phyloP scores from a whole-genome alignment of 2,329 filamentous ascomycete species.

The Pseudocercospora macadamiae region DNA sequence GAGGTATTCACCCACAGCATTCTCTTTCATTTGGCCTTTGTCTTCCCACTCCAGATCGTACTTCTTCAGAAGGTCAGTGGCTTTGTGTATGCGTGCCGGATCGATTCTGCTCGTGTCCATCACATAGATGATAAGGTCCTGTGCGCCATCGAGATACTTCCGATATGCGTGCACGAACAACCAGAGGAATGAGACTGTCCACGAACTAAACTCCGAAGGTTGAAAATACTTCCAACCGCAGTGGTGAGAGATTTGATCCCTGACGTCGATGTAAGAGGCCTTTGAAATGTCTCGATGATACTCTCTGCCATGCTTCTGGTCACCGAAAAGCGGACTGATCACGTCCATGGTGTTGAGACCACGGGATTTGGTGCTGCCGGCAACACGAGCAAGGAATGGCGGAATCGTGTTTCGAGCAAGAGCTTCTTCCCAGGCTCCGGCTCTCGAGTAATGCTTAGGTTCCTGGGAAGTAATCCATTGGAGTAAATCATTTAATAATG shows the following conservation, averaged over 20 bases:
- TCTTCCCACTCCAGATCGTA: not conserved
- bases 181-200: constrained; percentile 15
- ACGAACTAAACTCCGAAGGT: constrained; percentile 19
- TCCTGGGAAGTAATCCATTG: not conserved
- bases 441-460: not conserved
- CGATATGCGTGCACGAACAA: constrained; percentile 12
- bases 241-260: constrained; percentile 4
- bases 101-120: constrained; percentile 11
- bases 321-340: constrained; percentile 14
- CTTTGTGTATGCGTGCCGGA: constrained; percentile 1
- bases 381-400: constrained; percentile 10
- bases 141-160: not conserved
- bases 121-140: constrained; percentile 17
- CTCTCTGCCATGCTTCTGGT: not conserved
- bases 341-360: constrained; percentile 8
- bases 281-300: constrained; percentile 1
- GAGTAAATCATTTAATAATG: not conserved
- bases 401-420: not conserved
- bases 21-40: not conserved
- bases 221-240: constrained; percentile 1
- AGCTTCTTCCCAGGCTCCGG: not conserved
- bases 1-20: constrained; percentile 12
- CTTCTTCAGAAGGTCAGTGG: not conserved
- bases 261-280: not conserved
- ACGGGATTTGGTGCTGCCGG: constrained; percentile 11